Evolutionary conservation across 768 basidiomycete genomes (phyloP).

Genomic region (Steccherinum ochraceum): DNA sequence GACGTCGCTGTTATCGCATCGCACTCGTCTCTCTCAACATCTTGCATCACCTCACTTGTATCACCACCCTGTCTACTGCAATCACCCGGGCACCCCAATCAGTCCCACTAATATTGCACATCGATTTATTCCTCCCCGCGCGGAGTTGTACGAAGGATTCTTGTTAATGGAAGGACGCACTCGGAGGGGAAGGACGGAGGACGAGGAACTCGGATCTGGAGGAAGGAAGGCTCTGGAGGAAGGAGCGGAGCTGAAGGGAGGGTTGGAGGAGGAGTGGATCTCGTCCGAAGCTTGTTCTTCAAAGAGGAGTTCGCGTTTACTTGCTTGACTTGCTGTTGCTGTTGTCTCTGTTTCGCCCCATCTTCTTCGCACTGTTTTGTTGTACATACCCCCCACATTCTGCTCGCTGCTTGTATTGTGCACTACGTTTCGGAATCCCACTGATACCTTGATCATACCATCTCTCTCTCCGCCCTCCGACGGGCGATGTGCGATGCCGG

Average conservation of each 20-base stretch:
- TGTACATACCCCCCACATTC: neutral
- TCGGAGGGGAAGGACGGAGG: conserved; percentile 9
- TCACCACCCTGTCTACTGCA: conserved; percentile 14
- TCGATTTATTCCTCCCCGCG: neutral
- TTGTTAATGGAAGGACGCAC: neutral
- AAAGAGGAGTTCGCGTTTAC: too few species aligned
- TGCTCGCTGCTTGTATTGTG: neutral
- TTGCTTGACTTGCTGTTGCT: too few species aligned
- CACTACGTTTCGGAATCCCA: neutral
- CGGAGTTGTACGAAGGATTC: neutral
- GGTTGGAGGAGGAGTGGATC: neutral
- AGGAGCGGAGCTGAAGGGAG: neutral
- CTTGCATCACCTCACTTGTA: conserved; percentile 19
- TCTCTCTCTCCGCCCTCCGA: too few species aligned
- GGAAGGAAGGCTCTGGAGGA: neutral
- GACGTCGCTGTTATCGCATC: conserved; percentile 6
- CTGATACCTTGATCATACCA: neutral
- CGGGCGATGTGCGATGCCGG: too few species aligned
- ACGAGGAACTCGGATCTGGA: neutral
- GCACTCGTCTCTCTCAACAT: conserved; percentile 20
- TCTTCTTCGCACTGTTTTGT: too few species aligned
- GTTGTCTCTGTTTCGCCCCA: too few species aligned
- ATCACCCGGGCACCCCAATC: neutral
- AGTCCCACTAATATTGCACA: neutral
- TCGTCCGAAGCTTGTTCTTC: too few species aligned